phyloP scores from a whole-genome alignment of 139 green algal genomes.

The Micractinium sp. region DNA sequence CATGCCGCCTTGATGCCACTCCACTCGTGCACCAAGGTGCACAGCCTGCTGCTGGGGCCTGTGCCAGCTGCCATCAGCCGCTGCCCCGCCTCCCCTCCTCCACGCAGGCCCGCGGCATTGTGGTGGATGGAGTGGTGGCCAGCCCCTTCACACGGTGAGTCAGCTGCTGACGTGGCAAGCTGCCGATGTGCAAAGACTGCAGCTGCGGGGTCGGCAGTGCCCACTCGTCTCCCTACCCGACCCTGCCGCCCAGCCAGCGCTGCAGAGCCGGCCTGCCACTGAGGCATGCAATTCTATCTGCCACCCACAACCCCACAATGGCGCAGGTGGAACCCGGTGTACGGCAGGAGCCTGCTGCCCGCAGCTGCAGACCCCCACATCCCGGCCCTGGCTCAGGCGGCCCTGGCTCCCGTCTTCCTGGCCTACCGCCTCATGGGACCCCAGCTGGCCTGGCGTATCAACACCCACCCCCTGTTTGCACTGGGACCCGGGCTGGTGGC shows the following conservation, averaged over 20 bases:
- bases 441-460: neutral
- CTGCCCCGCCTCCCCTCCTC: too few relatives aligned
- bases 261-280: too few relatives aligned
- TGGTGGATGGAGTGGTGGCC: conserved; percentile 1
- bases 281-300: too few relatives aligned
- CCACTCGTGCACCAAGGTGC: too few relatives aligned
- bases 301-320: too few relatives aligned
- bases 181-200: too few relatives aligned
- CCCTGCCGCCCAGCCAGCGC: too few relatives aligned
- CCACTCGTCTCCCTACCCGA: neutral
- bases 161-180: neutral
- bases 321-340: conserved; percentile 6
- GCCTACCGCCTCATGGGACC: neutral
- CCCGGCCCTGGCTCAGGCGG: neutral
- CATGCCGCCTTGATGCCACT: too few relatives aligned
- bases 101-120: conserved; percentile 16
- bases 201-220: too few relatives aligned
- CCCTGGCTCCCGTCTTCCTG: neutral
- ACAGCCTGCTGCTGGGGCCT: too few relatives aligned
- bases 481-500: neutral
- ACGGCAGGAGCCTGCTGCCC: neutral
- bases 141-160: conserved; percentile 1
- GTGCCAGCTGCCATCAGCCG: too few relatives aligned
- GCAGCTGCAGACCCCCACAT: neutral
- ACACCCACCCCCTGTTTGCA: neutral